These are phyloP conservation scores for Physcomitrellopsis africana DNA, from an alignment of 225 moss, liverwort and hornwort species.

Conservation along the genomic window DNA sequence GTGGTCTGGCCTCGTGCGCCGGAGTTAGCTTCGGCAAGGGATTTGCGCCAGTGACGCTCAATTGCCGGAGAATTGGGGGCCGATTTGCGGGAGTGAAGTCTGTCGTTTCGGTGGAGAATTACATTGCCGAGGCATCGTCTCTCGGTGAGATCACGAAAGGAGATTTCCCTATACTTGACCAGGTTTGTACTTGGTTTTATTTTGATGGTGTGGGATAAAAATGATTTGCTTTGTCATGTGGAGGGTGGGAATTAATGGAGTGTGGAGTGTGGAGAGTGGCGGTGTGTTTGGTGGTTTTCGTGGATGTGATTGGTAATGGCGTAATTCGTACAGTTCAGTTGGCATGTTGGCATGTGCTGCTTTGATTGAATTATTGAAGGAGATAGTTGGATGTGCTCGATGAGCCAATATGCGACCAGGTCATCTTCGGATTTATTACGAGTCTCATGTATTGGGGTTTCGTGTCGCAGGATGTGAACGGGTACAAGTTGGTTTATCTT, in stretches of 20 bases:
- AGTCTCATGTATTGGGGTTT: constrained; percentile 11
- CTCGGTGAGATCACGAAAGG: constrained; percentile 73
- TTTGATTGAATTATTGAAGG: too few relatives aligned
- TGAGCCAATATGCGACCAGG: too few relatives aligned
- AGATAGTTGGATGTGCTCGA: too few relatives aligned
- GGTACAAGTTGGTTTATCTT: constrained; percentile 75
- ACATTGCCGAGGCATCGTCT: constrained; percentile 13
- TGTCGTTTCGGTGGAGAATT: background rate
- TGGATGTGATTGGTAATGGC: too few relatives aligned
- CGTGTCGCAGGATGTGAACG: constrained; percentile 67
- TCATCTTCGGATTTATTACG: background rate
- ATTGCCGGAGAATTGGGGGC: background rate
- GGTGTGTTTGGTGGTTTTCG: too few relatives aligned
- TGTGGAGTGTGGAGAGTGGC: background rate
- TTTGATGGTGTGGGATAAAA: background rate
- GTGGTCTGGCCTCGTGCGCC: background rate
- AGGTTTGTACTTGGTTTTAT: constrained; percentile 39
- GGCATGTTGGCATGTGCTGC: too few relatives aligned
- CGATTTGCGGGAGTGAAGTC: constrained; percentile 2
- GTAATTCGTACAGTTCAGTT: background rate
- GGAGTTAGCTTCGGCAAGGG: background rate
- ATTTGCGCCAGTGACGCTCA: background rate
- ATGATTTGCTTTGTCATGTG: background rate
- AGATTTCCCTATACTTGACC: constrained; percentile 82
- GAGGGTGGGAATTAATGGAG: background rate